Conservation (phyloP, 73 alveolate species). For the Symbiodinium natans region DNA sequence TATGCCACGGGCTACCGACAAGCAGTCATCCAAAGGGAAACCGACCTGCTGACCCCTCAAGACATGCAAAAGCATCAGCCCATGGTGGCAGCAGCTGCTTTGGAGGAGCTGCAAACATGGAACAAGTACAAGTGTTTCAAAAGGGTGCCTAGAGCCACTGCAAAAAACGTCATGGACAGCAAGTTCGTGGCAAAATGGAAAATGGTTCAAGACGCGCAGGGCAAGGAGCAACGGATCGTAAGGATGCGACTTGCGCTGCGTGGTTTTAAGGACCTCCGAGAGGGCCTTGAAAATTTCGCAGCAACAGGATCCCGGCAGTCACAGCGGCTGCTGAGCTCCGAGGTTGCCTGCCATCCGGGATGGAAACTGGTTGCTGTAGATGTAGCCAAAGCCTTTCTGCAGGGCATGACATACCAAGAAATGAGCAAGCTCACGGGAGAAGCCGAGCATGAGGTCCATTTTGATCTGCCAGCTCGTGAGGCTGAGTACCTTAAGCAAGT, state of each 20-base stretch:
- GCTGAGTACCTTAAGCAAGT: background rate
- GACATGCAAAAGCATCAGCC: background rate
- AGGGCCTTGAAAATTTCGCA: background rate
- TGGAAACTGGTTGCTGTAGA: background rate
- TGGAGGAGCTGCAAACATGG: conserved; percentile 26
- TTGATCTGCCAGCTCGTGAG: background rate
- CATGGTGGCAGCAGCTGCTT: background rate
- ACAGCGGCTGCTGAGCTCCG: background rate
- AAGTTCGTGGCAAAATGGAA: conserved; percentile 2
- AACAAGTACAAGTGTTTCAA: background rate
- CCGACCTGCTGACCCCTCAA: conserved; percentile 9
- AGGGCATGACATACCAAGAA: conserved; percentile 8
- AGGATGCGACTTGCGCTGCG: background rate
- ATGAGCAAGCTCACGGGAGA: background rate
- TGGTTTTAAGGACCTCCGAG: background rate
- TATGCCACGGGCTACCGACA: background rate
- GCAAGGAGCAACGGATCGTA: background rate
- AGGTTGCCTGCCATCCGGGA: background rate
- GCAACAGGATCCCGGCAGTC: background rate
- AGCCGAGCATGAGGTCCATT: background rate
- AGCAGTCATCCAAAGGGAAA: background rate
- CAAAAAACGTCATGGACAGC: background rate
- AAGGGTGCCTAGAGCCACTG: background rate
- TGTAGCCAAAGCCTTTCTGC: conserved; percentile 9
- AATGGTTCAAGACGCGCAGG: background rate